A percentile compares a stretch with the other conserved stretches of the same genome.
phyloP scores from a whole-genome alignment of 441 rosid species.

The Kokia cookei region DNA sequence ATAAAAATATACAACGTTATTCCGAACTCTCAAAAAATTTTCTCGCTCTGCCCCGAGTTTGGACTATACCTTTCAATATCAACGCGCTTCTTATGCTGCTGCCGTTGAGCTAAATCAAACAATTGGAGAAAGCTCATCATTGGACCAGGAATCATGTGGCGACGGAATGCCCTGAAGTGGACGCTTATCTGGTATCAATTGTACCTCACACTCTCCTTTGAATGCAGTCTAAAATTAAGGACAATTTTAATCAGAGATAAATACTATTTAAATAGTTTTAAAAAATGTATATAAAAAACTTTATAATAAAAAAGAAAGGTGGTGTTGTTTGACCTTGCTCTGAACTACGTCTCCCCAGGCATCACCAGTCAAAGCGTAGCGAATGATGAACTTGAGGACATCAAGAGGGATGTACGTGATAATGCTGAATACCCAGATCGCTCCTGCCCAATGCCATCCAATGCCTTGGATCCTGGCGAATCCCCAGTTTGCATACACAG shows the following conservation, averaged over 20 bases:
- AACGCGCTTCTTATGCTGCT: constrained; percentile 75
- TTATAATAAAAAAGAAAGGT: background rate
- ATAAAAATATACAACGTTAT: too few species aligned
- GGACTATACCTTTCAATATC: constrained; percentile 59
- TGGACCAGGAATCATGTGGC: constrained; percentile 23
- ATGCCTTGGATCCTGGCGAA: constrained; percentile 73
- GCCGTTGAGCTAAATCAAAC: constrained; percentile 41
- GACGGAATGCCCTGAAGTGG: constrained; percentile 68
- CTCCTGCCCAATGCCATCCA: constrained; percentile 96
- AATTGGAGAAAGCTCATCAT: constrained; percentile 36
- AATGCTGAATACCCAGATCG: constrained; percentile 71
- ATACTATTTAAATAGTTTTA: background rate
- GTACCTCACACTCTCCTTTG: constrained; percentile 78
- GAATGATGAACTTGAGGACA: constrained; percentile 73
- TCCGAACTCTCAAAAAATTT: too few species aligned
- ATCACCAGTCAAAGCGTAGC: constrained; percentile 59
- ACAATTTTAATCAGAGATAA: background rate
- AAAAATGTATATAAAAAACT: background rate
- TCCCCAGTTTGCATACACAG: constrained; percentile 73
- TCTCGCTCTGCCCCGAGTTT: too few species aligned
- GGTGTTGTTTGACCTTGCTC: constrained; percentile 40
- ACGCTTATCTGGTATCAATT: constrained; percentile 74
- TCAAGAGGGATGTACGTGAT: constrained; percentile 84
- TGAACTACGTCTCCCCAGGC: constrained; percentile 68
- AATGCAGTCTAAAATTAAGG: constrained; percentile 49